Percentiles rank a stretch among this genome's conserved stretches.
Evolutionary conservation across 306 rosid species (phyloP).

Genomic region (Comarum palustre): DNA sequence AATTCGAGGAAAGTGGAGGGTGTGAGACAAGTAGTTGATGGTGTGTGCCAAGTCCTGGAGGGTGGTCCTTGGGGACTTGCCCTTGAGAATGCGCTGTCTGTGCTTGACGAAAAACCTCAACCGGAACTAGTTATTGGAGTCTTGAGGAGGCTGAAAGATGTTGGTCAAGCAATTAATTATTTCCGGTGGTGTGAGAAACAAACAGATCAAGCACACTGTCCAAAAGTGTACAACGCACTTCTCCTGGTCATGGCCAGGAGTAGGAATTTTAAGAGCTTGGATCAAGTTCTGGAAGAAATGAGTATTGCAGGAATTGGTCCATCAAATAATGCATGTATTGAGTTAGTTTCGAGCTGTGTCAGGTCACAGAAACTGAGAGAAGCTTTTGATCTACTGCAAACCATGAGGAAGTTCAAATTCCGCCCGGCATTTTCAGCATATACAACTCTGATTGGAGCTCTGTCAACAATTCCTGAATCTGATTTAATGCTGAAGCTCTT

Average conservation of each 20-base stretch:
- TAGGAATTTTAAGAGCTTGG: slow-evolving; percentile 54
- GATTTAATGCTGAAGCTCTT: slow-evolving; percentile 64
- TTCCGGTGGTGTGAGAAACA: slow-evolving; percentile 79
- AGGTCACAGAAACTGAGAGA: slow-evolving; percentile 50
- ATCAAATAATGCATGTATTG: slow-evolving; percentile 47
- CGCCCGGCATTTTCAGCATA: slow-evolving; percentile 93
- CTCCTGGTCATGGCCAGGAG: slow-evolving; percentile 78
- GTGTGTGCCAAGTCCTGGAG: slow-evolving; percentile 63
- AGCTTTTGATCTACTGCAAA: slow-evolving; percentile 62
- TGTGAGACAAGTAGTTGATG: slow-evolving; percentile 46
- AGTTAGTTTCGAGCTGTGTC: slow-evolving; percentile 55
- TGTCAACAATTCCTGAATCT: slow-evolving; percentile 50
- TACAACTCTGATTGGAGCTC: slow-evolving; percentile 78
- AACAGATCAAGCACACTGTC: slow-evolving; percentile 55
- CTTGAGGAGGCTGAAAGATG: slow-evolving; percentile 67
- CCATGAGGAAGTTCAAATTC: slow-evolving; percentile 88
- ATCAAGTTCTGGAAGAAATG: slow-evolving; percentile 81
- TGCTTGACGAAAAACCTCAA: slow-evolving; percentile 50
- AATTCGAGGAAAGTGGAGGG: slow-evolving; percentile 33
- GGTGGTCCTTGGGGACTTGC: slow-evolving; percentile 61
- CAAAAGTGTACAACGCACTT: slow-evolving; percentile 69
- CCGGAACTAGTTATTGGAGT: slow-evolving; percentile 73
- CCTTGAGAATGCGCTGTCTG: slow-evolving; percentile 54
- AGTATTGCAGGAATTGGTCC: slow-evolving; percentile 84
- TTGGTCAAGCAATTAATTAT: slow-evolving; percentile 55